Percentiles rank a stretch among this genome's conserved stretches.
These are phyloP conservation scores for Candida coquimbonensis DNA, from an alignment of 805 yeast genomes.

Conservation along the genomic window DNA sequence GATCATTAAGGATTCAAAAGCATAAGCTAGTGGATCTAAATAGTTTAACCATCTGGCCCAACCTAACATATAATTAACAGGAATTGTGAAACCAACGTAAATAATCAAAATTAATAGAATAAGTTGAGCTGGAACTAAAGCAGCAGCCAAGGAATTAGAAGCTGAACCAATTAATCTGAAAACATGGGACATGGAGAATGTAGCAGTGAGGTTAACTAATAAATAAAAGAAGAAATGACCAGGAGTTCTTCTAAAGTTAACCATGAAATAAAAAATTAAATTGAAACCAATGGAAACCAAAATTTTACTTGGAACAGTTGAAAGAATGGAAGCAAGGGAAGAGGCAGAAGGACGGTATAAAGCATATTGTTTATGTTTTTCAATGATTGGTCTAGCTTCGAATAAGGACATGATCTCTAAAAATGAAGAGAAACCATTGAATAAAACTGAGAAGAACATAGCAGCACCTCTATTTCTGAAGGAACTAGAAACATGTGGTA, in stretches of 20 bases:
- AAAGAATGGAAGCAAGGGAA: slow-evolving; percentile 52
- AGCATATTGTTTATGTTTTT: slow-evolving; percentile 65
- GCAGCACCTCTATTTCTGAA: slow-evolving; percentile 51
- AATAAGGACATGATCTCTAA: slow-evolving; percentile 47
- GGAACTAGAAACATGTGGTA: slow-evolving; percentile 33
- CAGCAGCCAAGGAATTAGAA: slow-evolving; percentile 37
- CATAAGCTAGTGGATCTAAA: slow-evolving; percentile 46
- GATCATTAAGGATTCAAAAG: slow-evolving; percentile 47
- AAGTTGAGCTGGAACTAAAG: slow-evolving; percentile 50
- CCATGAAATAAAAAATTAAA: slow-evolving; percentile 49
- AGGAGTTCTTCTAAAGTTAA: slow-evolving; percentile 39
- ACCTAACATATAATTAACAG: slow-evolving; percentile 45
- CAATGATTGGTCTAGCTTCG: slow-evolving; percentile 52
- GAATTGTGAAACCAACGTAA: slow-evolving; percentile 50
- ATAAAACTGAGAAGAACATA: slow-evolving; percentile 55
- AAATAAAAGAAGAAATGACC: slow-evolving; percentile 49
- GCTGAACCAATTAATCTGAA: slow-evolving; percentile 46
- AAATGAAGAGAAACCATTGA: slow-evolving; percentile 50
- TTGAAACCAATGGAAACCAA: slow-evolving; percentile 37
- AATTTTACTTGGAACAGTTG: slow-evolving; percentile 58
- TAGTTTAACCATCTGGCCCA: slow-evolving; percentile 61
- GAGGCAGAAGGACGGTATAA: slow-evolving; percentile 71
- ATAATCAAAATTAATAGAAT: slow-evolving; percentile 38
- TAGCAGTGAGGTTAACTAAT: slow-evolving; percentile 32
- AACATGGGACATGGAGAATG: slow-evolving; percentile 45